Evolutionary conservation across 805 yeast genomes (phyloP), one percentile per base, ranked within the genome.

Genomic region (Saccharomycopsis selenospora): DNA sequence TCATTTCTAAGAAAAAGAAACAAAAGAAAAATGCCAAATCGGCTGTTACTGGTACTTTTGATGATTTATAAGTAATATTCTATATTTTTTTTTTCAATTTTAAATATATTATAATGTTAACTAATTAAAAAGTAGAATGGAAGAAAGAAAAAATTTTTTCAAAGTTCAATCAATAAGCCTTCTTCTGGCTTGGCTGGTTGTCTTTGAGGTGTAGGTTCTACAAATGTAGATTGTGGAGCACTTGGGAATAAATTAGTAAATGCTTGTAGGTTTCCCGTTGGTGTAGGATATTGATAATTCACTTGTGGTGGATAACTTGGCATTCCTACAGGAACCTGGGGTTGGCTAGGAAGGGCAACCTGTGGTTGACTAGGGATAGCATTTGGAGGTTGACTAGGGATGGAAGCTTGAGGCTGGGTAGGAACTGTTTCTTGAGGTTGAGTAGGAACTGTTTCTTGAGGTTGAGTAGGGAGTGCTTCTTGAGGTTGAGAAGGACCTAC

Each of bases 1-100:
- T 82, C 22, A 83, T 91, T 1, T 67, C 77, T 53, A 75, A 75
- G 43, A 79, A 73, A 52, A 90, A 87, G 61, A 79, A 72, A 63
- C 70, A 70, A 55, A 82, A 79, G 62, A 65, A 63, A 20, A 55
- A 47, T 30, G 52, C 52, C 10, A 45, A 54, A 14, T 55, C 58
- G 30, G 68, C 62, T 5, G 59, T 76, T 38, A 77, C 72, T 58
- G 84, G 85, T 1, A 68, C 71, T 40, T 86, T 86, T 65, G 89
- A 81, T 57, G 82, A 70, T 57, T 56, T 77, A 51, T 78, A 62
- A 47, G 33, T 28, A n/a, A n/a, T n/a, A n/a, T n/a, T n/a, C n/a
- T n/a, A n/a, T n/a, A n/a, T n/a, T n/a, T n/a, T n/a, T n/a, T n/a
- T n/a, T n/a, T n/a, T n/a, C n/a, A n/a, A n/a, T n/a, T n/a, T n/a